These are phyloP conservation scores for Alternaria atra DNA, from an alignment of 2,329 filamentous ascomycete species.

Conservation along the genomic window DNA sequence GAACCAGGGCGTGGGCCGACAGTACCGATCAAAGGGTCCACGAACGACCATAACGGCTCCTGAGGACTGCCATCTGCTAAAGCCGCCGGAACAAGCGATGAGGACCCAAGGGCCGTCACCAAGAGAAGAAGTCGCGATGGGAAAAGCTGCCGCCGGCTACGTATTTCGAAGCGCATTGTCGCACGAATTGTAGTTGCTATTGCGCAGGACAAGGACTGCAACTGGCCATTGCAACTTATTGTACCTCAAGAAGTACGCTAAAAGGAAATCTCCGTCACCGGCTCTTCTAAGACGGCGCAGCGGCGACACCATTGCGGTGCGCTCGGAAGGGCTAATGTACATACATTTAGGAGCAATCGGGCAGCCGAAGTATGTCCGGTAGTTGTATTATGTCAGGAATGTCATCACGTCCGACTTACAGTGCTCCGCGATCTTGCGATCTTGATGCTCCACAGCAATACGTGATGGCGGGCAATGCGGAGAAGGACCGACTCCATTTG, in stretches of 20 bases:
- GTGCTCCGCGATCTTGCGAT: background rate
- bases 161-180: background rate
- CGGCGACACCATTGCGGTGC: background rate
- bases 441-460: background rate
- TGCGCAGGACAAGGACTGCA: background rate
- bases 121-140: background rate
- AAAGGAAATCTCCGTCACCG: background rate
- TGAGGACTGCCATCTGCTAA: background rate
- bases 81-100: background rate
- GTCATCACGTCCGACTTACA: no score
- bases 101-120: background rate
- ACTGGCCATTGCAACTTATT: background rate
- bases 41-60: slow-evolving; percentile 17
- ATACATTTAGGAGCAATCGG: background rate
- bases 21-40: slow-evolving; percentile 55
- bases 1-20: slow-evolving; percentile 49
- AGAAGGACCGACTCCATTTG: background rate
- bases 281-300: background rate
- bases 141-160: background rate
- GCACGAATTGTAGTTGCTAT: background rate
- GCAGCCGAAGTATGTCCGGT: background rate
- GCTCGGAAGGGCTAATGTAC: background rate
- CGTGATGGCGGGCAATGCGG: background rate
- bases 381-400: background rate
- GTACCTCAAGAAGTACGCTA: background rate